Base-by-base conservation (phyloP, 139 green algal genomes). In the Chlamydomonas eustigma region DNA sequence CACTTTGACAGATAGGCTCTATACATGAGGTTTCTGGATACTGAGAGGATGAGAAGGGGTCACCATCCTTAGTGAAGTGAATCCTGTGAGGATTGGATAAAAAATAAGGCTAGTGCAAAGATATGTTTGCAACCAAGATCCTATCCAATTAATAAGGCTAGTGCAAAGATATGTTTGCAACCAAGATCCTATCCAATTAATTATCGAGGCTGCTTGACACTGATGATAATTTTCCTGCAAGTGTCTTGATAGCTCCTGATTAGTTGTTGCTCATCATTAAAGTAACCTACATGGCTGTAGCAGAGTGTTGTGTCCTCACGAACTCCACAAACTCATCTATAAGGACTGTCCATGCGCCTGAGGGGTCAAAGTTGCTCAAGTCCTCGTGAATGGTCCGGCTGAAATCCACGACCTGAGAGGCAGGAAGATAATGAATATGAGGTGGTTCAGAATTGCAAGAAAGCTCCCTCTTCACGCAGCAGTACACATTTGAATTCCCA, bases 281-380 rank as follows among this genome's bases (percentile, higher is more conserved):
- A 63, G 50, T 24, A 63, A 18, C 58, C 6, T 28, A 70, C 58
- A 5, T 70, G 58, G 6, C 8, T 18, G 58, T 70, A 22, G 58
- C 28, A 70, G 58, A 70, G 18, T 35, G 6, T 18, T 58, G 44
- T 58, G 44, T 18, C 12, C 44, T 8, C 71, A 91, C 37, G 36
- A 88, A 74, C 44, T 89, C 85, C 66, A 92, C 88, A 80, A 92
- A 93, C 5, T 91, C 86, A 50, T 91, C 86, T 39, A 92, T 78
- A 25, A 91, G 69, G 33, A 86, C 83, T 0, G 80, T 83, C 87
- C 87, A 90, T 2, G 86, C 85, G 35, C 84, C 80, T 2, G 79
- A 80, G 2, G 80, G 44, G 77, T 94, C 90, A 73, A 90, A 94
- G 77, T 93, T 93, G 67, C 78, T 86, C 22, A 94, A 76, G 78